Evolutionary conservation across 2,329 filamentous ascomycete species (phyloP).

Genomic region (Talaromyces sp.): DNA sequence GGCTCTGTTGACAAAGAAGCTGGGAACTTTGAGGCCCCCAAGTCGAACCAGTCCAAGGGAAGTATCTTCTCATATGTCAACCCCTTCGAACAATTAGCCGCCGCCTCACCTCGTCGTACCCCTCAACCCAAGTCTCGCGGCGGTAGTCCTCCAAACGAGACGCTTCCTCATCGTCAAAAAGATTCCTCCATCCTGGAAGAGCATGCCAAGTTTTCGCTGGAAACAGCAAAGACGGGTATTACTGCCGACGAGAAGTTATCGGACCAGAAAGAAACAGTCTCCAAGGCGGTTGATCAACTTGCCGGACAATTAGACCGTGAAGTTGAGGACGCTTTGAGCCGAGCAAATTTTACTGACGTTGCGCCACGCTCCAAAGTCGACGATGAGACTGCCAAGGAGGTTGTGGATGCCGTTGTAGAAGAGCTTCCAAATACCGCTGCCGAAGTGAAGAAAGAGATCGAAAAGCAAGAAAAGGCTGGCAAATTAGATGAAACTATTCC

Average conservation of each 20-base stretch:
- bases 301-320: constrained; percentile 58
- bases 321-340: constrained; percentile 63
- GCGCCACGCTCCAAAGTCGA: constrained; percentile 35
- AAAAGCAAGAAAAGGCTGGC: constrained; percentile 52
- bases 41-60: constrained; percentile 36
- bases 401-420: constrained; percentile 31
- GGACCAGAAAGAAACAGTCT: constrained; percentile 60
- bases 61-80: constrained; percentile 67
- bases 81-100: constrained; percentile 66
- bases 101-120: constrained; percentile 59
- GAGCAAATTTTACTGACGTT: constrained; percentile 51
- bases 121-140: constrained; percentile 45
- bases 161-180: constrained; percentile 24
- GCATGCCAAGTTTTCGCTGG: constrained; percentile 12
- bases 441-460: constrained; percentile 47
- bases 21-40: constrained; percentile 39
- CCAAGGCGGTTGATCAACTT: constrained; percentile 65
- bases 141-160: constrained; percentile 38
- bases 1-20: constrained; percentile 26
- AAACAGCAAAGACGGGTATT: constrained; percentile 11
- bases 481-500: constrained; percentile 52
- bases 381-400: constrained; percentile 36
- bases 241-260: constrained; percentile 20
- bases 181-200: constrained; percentile 6
- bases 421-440: constrained; percentile 40